Evolutionary conservation across 805 yeast genomes (phyloP).

Genomic region (Zygosaccharomyces bailii): DNA sequence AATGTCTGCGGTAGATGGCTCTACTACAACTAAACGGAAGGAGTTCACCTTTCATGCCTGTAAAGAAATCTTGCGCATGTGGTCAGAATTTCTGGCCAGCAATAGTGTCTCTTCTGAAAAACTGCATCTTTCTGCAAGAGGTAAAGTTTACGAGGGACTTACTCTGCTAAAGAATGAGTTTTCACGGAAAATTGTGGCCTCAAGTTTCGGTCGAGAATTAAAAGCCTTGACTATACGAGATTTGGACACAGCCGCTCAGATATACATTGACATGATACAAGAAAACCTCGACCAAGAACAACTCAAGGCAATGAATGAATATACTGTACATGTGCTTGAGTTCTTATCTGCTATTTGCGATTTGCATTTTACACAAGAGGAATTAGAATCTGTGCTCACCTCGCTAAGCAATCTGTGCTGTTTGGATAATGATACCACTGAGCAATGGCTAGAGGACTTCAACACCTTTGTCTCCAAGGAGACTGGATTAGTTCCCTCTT

Average conservation of each 20-base stretch:
- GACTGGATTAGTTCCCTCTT: constrained; percentile 59
- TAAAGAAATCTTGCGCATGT: constrained; percentile 17
- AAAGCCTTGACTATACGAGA: constrained; percentile 18
- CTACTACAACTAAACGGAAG: constrained; percentile 20
- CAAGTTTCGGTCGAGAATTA: constrained; percentile 9
- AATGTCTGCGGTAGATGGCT: constrained; percentile 38
- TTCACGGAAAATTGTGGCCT: constrained; percentile 23
- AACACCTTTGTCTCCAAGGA: constrained; percentile 71
- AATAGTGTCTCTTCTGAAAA: constrained; percentile 8
- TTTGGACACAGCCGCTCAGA: constrained; percentile 14
- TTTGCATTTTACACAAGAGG: constrained; percentile 10
- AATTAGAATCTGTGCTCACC: constrained; percentile 16
- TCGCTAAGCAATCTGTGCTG: constrained; percentile 40
- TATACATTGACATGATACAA: constrained; percentile 8
- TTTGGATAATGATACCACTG: constrained; percentile 43
- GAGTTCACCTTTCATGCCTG: constrained; percentile 19
- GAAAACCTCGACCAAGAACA: constrained; percentile 6
- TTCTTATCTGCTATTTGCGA: constrained; percentile 21
- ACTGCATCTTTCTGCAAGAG: constrained; percentile 13
- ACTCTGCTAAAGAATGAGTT: constrained; percentile 25
- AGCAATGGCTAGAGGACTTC: constrained; percentile 55
- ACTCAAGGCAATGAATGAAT: constrained; percentile 18
- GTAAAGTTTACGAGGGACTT: constrained; percentile 25
- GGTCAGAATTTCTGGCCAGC: constrained; percentile 13
- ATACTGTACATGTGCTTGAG: constrained; percentile 23